Conservation (phyloP, 1,284 basidiomycete genomes). For the Trichosporon coremiiforme region DNA sequence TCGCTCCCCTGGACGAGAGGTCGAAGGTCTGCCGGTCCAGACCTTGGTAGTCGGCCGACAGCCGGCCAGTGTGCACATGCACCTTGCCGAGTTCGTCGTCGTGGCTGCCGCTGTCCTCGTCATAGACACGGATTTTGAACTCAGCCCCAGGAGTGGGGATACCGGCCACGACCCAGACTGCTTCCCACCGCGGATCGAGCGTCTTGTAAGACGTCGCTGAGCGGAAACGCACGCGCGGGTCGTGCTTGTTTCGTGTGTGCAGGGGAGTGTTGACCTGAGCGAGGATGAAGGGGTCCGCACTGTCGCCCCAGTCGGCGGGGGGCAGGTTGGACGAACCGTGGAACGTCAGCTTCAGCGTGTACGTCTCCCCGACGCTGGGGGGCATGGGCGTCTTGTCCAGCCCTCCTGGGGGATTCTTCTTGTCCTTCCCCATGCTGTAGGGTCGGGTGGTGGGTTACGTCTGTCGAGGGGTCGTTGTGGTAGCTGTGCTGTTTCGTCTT, state of each 20-base stretch:
- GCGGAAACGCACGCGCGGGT: constrained; percentile 56
- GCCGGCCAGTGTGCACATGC: constrained; percentile 35
- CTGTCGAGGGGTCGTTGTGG: too few relatives aligned
- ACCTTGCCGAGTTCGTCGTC: constrained; percentile 60
- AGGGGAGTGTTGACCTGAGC: constrained; percentile 40
- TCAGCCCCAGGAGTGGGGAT: constrained; percentile 53
- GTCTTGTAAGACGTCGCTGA: constrained; percentile 56
- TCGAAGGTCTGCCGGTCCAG: constrained; percentile 36
- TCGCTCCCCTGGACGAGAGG: constrained; percentile 56
- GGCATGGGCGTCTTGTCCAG: constrained; percentile 23
- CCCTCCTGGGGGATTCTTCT: constrained; percentile 25
- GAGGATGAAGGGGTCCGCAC: constrained; percentile 58
- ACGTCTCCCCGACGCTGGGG: constrained; percentile 39
- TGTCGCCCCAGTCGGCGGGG: constrained; percentile 54
- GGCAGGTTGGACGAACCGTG: constrained; percentile 58
- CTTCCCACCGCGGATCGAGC: constrained; percentile 57
- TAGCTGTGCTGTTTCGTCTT: neutral
- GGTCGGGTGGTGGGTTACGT: neutral
- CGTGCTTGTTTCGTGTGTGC: constrained; percentile 30
- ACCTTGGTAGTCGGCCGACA: constrained; percentile 36
- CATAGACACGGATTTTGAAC: constrained; percentile 53
- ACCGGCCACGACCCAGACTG: constrained; percentile 59
- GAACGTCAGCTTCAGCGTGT: constrained; percentile 58
- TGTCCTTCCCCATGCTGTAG: constrained; percentile 18
- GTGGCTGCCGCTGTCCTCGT: constrained; percentile 59